These are phyloP conservation scores for Sporothrix humicola DNA, from an alignment of 2,329 filamentous ascomycete genomes.

Conservation along the genomic window DNA sequence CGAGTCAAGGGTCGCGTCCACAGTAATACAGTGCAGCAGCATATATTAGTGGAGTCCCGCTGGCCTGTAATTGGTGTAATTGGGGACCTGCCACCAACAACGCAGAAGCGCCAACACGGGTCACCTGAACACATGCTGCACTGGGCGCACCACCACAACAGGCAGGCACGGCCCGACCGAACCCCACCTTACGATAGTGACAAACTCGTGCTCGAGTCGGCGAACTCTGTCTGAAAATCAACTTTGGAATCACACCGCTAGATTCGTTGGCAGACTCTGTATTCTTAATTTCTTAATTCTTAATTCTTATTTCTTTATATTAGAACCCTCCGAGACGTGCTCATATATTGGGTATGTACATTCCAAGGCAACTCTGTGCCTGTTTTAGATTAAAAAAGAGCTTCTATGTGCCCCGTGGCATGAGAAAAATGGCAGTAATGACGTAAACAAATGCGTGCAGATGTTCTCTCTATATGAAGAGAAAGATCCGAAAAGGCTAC, in stretches of 20 bases:
- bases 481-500: background rate
- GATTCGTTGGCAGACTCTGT: background rate
- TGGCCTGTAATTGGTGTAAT: background rate
- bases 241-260: conserved; percentile 5
- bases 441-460: conserved; percentile 16
- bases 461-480: background rate
- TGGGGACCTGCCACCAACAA: background rate
- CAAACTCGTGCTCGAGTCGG: background rate
- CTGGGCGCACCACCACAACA: conserved; percentile 7
- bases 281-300: background rate
- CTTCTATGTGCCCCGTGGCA: conserved; percentile 31
- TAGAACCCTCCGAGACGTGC: conserved; percentile 27
- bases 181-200: conserved; percentile 14
- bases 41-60: background rate
- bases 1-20: conserved; percentile 21
- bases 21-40: too few species aligned
- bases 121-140: conserved; percentile 22
- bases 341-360: conserved; percentile 31
- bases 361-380: conserved; percentile 26
- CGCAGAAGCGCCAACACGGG: background rate
- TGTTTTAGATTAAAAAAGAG: conserved; percentile 32
- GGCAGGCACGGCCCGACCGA: conserved; percentile 2
- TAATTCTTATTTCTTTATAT: conserved; percentile 26
- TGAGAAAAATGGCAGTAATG: conserved; percentile 18
- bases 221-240: background rate